phyloP scores from a whole-genome alignment of 75 land plant species.

The Selaginella moellendorffii region DNA sequence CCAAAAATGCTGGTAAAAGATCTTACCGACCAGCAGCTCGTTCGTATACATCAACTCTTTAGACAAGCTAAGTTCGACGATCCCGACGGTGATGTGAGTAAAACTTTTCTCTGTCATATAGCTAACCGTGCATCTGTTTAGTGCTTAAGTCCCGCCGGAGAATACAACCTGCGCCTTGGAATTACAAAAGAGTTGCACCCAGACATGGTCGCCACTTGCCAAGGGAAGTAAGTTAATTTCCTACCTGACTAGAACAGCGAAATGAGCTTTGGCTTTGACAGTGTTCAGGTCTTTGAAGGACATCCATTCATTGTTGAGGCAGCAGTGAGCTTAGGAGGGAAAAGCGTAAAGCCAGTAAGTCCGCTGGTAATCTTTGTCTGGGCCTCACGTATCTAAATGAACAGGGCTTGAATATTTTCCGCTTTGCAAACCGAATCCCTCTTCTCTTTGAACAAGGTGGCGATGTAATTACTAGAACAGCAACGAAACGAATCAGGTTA shows the following conservation, averaged over 20 bases:
- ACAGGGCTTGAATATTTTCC: constrained; percentile 87
- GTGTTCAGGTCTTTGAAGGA: constrained; percentile 95
- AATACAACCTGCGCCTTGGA: constrained; percentile 89
- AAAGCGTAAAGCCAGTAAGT: constrained; percentile 86
- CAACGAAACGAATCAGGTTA: constrained; percentile 87
- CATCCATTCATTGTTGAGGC: constrained; percentile 98
- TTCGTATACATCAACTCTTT: constrained; percentile 90
- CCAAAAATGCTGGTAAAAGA: constrained; percentile 74
- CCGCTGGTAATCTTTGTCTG: constrained; percentile 5
- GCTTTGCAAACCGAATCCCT: constrained; percentile 96
- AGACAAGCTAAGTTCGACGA: constrained; percentile 99
- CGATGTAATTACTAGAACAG: constrained; percentile 95
- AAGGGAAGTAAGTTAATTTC: constrained; percentile 49
- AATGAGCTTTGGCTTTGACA: constrained; percentile 14
- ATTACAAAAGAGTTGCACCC: constrained; percentile 95
- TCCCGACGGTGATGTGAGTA: constrained; percentile 85
- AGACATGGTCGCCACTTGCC: constrained; percentile 91
- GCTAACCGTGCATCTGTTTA: too few relatives aligned
- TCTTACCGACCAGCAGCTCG: constrained; percentile 76
- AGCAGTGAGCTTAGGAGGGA: constrained; percentile 89
- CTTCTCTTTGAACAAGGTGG: constrained; percentile 99
- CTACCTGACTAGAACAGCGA: neutral
- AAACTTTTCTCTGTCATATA: too few relatives aligned
- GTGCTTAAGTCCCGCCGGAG: constrained; percentile 99
- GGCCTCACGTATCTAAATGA: neutral